Conservation (phyloP, 2,329 filamentous ascomycete genomes). For the Colletotrichum magnum region DNA sequence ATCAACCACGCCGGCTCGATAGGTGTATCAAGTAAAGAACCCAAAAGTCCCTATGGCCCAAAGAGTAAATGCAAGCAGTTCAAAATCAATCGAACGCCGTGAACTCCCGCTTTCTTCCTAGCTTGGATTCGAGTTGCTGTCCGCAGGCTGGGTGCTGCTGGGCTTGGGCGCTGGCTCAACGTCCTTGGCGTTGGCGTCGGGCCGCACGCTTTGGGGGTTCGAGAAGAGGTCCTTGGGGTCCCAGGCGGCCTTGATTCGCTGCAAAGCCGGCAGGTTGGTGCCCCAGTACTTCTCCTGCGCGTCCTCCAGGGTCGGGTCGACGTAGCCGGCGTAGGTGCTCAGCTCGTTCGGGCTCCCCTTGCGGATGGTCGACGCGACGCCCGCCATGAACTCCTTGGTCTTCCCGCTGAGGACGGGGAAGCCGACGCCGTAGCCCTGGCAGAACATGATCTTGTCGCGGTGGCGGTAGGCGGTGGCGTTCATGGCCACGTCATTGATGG, state of each 20-base stretch:
- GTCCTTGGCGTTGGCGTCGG: slow-evolving; percentile 40
- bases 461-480: slow-evolving; percentile 74
- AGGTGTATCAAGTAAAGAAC: background rate
- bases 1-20: slow-evolving; percentile 14
- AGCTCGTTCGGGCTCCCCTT: slow-evolving; percentile 54
- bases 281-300: slow-evolving; percentile 70
- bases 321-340: slow-evolving; percentile 74
- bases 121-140: slow-evolving; percentile 1
- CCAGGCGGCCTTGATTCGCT: slow-evolving; percentile 64
- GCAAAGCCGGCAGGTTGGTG: slow-evolving; percentile 61
- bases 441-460: slow-evolving; percentile 74
- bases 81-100: slow-evolving; percentile 14
- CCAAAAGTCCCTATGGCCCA: background rate
- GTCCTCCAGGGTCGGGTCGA: slow-evolving; percentile 64
- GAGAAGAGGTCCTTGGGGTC: slow-evolving; percentile 70
- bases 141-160: background rate
- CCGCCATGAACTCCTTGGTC: slow-evolving; percentile 65
- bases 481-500: slow-evolving; percentile 67
- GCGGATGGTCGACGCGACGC: slow-evolving; percentile 62
- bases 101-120: slow-evolving; percentile 36
- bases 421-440: slow-evolving; percentile 73
- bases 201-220: slow-evolving; percentile 70
- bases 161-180: slow-evolving; percentile 17
- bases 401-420: slow-evolving; percentile 59
- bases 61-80: slow-evolving; percentile 8